Base-by-base conservation (phyloP, 2,329 filamentous ascomycete species). In the Westerdykella aurantiaca region DNA sequence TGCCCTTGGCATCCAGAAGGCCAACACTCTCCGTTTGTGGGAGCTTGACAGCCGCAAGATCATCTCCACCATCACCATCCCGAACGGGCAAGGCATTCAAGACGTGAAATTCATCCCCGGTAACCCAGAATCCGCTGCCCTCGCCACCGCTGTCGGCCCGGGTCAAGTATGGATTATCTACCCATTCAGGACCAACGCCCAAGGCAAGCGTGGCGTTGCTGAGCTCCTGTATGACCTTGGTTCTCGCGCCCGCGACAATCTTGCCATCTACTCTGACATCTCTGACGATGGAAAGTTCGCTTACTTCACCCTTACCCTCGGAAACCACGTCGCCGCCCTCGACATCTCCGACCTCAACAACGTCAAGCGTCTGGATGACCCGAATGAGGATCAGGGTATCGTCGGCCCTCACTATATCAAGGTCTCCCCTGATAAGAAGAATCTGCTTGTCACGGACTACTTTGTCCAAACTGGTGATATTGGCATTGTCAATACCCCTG, bases 121-220 rank as follows among this genome's bases (percentile, higher is more conserved):
- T 7, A 78, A 82, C 68, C 57, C 67, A 6, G 79, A 82, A 49
- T 69, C 68, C 29, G 79, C 79, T 25, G 79, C 79, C 10, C 66
- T 82, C 18, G 79, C 79, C 7, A 81, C 78, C 11, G 79, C 80
- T 13, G 79, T 82, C 16, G 72, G 75, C 25, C 72, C 76, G 3
- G 79, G 78, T 9, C 72, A 82, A 53, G 76, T 82, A 51, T 83
- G 79, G 79, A 76, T 82, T 60, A 81, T 83, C 64, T 82, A 82
- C 59, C 80, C 80, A 17, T 76, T 76, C 69, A 75, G 77, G 50
- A 74, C 69, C 48, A 71, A 80, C 53, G 58, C 69, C 6, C 69
- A 76, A 17, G 79, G 79, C 42, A 75, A 77, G 74, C 47, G 77
- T 73, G 80, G 80, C 44, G 72, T 76, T 6, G 74, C 78, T 5